phyloP scores from a whole-genome alignment of 257 asterid genomes.

The Gentiana macrophylla region DNA sequence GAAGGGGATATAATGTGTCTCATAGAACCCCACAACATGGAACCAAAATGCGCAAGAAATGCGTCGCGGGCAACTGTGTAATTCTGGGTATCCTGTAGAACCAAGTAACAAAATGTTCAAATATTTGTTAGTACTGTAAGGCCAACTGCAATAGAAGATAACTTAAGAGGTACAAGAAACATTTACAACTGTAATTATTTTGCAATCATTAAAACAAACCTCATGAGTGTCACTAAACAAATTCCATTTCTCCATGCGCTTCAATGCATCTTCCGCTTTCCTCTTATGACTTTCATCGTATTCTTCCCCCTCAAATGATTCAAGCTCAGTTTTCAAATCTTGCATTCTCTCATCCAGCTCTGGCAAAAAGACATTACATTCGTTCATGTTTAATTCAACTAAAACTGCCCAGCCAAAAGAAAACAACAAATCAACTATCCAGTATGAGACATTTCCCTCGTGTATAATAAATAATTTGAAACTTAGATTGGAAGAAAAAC shows the following conservation, averaged over 20 bases:
- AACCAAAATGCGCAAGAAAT: slow-evolving; percentile 96
- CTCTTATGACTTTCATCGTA: slow-evolving; percentile 62
- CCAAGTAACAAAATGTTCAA: slow-evolving; percentile 5
- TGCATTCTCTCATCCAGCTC: slow-evolving; percentile 99
- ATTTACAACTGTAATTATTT: neutral
- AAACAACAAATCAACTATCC: neutral
- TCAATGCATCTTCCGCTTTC: slow-evolving; percentile 85
- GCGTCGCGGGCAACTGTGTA: slow-evolving; percentile 97
- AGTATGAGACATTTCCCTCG: neutral
- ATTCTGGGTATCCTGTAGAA: slow-evolving; percentile 64
- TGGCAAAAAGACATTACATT: slow-evolving; percentile 22
- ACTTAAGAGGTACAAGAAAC: neutral
- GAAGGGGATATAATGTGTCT: slow-evolving; percentile 93
- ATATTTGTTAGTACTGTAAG: neutral
- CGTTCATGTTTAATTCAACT: neutral
- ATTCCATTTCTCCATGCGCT: slow-evolving; percentile 98
- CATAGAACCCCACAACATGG: slow-evolving; percentile 92
- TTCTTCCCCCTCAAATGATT: slow-evolving; percentile 71
- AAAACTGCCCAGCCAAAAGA: neutral
- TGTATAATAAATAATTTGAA: neutral
- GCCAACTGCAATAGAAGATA: neutral
- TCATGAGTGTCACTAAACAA: slow-evolving; percentile 73
- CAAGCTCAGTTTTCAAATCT: slow-evolving; percentile 84
- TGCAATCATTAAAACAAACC: slow-evolving; percentile 29
- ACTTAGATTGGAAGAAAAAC: too few species aligned